A percentile compares a stretch with the other conserved stretches of the same genome.
phyloP scores from a whole-genome alignment of 306 rosid genomes.

The Alnus rubra region DNA sequence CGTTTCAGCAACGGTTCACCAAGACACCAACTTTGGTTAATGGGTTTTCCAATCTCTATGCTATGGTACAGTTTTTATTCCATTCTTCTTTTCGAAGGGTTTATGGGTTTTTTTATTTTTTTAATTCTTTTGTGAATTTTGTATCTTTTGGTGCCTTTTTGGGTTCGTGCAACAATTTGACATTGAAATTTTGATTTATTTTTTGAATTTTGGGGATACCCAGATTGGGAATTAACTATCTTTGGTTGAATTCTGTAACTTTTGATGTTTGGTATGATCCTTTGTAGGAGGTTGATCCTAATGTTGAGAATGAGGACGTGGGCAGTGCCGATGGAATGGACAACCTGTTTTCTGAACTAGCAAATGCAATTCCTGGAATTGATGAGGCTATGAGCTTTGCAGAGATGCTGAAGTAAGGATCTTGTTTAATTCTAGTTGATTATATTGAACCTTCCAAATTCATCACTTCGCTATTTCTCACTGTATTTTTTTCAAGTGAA shows the following conservation, averaged over 20 bases:
- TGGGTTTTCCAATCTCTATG: conserved; percentile 89
- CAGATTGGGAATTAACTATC: background rate
- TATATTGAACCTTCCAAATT: background rate
- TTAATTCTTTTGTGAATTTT: background rate
- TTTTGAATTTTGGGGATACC: conserved; percentile 18
- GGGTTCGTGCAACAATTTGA: background rate
- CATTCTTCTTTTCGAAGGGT: background rate
- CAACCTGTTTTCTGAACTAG: conserved; percentile 70
- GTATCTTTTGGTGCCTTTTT: background rate
- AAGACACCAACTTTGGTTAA: conserved; percentile 86
- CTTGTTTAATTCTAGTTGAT: background rate
- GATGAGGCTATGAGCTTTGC: conserved; percentile 99
- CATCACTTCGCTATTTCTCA: background rate
- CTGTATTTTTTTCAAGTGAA: conserved; percentile 6
- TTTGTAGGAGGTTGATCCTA: conserved; percentile 93
- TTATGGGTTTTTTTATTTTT: background rate
- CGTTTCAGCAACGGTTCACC: conserved; percentile 93
- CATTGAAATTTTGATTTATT: background rate
- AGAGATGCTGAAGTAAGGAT: conserved; percentile 91
- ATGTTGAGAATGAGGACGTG: conserved; percentile 73
- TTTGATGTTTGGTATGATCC: conserved; percentile 5
- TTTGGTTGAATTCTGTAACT: background rate
- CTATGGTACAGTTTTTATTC: conserved; percentile 54
- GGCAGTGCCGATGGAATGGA: conserved; percentile 80
- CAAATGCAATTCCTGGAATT: conserved; percentile 97